Base-by-base conservation (phyloP, 2,329 filamentous ascomycete species). In the Thyridium curvatum region DNA sequence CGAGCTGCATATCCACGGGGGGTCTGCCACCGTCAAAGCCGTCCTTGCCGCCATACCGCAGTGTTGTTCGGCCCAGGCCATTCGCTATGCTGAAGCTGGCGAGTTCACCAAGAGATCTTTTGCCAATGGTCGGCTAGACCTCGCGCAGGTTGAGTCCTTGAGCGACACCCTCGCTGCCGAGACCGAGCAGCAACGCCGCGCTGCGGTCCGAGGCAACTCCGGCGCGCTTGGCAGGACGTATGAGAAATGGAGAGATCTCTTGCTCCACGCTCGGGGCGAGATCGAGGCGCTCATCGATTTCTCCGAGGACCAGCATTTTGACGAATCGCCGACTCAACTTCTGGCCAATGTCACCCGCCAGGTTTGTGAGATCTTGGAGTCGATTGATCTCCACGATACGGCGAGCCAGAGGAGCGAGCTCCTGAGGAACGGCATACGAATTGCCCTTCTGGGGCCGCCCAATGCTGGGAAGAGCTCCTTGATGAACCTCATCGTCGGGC, bases 261-360 rank as follows among this genome's bases (percentile, higher is more conserved):
- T 98, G 14, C 68, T 97, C 7, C 73, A 84, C 45, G 90, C 90
- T 9, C 79, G 93, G 2, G 93, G 88, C 9, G 90, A 97, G 63
- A 72, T 98, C 30, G 93, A 98, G 62, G 93, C 93, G 0, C 65
- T 98, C 49, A 97, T 98, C 45, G 93, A 98, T 61, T 98, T 98
- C 58, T 85, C 87, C 1, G 93, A 98, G 59, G 93, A 97, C 53
- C 91, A 98, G 62, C 86, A 97, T 64, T 94, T 98, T 53, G 90
- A 97, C 50, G 89, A 95, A 60, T 83, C 86, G 3, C 85, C 88
- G 1, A 65, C 72, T 0, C 75, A 85, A 40, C 69, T 97, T 16
- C 72, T 94, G 33, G 59, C 55, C 1, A 87, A 81, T 35, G 86
- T 96, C 21, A 74, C 79, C 2, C 49, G 48, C 1, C 79, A 89